Percentiles rank a stretch among this genome's conserved stretches.
Conservation (phyloP, 192 early-diverging fungal species). For the Phlyctochytrium planicorne region DNA sequence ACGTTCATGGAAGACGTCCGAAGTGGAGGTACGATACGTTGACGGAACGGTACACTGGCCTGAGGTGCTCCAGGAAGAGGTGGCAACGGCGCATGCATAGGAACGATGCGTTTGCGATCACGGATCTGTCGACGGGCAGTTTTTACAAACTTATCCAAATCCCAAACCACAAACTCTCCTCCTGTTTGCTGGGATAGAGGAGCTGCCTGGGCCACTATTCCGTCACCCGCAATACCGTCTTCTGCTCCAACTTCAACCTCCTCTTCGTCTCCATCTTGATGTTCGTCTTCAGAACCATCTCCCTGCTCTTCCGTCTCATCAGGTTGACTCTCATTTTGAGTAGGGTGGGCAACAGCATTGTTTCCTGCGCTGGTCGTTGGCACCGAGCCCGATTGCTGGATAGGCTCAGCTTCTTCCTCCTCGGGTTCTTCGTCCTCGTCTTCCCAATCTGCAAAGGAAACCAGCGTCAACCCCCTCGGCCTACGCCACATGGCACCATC, state of each 20-base stretch:
- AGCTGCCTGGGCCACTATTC: not conserved
- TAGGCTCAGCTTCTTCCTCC: not conserved
- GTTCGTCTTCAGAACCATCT: not conserved
- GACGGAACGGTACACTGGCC: not conserved
- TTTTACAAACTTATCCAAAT: not conserved
- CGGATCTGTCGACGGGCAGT: not conserved
- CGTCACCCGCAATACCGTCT: not conserved
- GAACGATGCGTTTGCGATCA: not conserved
- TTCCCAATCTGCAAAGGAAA: conserved; percentile 5
- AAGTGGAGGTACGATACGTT: not conserved
- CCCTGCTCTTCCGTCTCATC: not conserved
- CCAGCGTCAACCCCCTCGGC: not conserved
- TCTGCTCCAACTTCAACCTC: not conserved
- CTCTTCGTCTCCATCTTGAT: not conserved
- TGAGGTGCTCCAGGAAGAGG: not conserved
- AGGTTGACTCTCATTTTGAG: too few species aligned
- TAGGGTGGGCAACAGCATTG: too few species aligned
- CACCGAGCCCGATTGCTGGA: not conserved
- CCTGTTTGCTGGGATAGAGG: not conserved
- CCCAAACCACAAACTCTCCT: conserved; percentile 8
- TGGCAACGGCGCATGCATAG: not conserved
- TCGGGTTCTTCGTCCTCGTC: not conserved
- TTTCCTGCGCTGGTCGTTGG: too few species aligned
- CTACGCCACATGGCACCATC: not conserved
- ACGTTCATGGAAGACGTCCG: not conserved